Conservation (phyloP, 2,329 filamentous ascomycete genomes). For the Myrmaecium sp. region DNA sequence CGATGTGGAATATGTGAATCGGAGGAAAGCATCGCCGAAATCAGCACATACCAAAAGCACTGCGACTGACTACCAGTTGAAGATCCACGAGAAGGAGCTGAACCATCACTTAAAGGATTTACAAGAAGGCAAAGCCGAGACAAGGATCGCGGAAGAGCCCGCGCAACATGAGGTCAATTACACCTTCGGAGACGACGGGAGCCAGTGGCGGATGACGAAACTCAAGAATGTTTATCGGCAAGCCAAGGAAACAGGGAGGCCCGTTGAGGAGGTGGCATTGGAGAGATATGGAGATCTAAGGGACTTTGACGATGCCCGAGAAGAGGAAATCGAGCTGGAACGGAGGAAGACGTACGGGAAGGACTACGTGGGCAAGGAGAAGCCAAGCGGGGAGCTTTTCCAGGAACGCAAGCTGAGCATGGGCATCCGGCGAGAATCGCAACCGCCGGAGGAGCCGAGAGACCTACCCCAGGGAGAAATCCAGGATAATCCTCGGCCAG, state of each 20-base stretch:
- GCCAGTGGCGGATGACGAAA: constrained; percentile 93
- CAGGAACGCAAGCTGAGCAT: constrained; percentile 53
- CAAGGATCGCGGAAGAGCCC: constrained; percentile 30
- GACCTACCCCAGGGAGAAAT: constrained; percentile 35
- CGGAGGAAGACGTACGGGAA: constrained; percentile 66
- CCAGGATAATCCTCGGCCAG: constrained; percentile 36
- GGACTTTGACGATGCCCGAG: constrained; percentile 80
- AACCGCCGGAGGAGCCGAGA: constrained; percentile 9
- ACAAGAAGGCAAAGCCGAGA: constrained; percentile 24
- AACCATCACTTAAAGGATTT: constrained; percentile 52
- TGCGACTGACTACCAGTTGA: constrained; percentile 44
- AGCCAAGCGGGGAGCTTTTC: constrained; percentile 74
- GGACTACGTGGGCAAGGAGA: constrained; percentile 70
- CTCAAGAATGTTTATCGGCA: constrained; percentile 69
- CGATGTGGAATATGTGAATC: constrained; percentile 68
- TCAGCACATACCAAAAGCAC: constrained; percentile 27
- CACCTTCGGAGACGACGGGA: constrained; percentile 74
- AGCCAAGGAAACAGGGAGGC: constrained; percentile 54
- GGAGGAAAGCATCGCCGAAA: constrained; percentile 32
- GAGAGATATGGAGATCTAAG: constrained; percentile 67
- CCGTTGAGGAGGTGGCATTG: constrained; percentile 65
- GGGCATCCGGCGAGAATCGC: constrained; percentile 25
- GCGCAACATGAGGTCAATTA: constrained; percentile 54
- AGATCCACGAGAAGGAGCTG: constrained; percentile 64
- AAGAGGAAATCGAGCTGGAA: constrained; percentile 85